Evolutionary conservation across 495 filamentous ascomycete genomes (phyloP).

Genomic region (Terfezia claveryi): DNA sequence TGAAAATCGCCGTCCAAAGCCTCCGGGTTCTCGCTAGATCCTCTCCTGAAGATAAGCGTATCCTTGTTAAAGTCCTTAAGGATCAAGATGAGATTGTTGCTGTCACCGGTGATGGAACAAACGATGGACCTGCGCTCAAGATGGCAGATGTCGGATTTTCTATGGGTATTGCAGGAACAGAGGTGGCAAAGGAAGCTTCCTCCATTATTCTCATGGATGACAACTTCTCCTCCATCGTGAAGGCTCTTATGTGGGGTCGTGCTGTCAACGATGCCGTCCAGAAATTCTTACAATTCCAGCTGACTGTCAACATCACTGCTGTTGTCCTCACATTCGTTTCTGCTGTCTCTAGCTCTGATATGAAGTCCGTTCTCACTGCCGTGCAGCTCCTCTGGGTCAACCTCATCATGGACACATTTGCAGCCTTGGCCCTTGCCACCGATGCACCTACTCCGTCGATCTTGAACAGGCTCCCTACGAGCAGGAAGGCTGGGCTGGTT

Average conservation of each 20-base stretch:
- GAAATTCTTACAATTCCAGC: constrained; percentile 79
- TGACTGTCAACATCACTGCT: constrained; percentile 79
- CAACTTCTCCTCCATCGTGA: constrained; percentile 74
- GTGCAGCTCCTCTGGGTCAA: constrained; percentile 87
- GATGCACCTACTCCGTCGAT: constrained; percentile 63
- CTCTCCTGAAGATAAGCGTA: constrained; percentile 70
- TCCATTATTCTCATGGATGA: constrained; percentile 84
- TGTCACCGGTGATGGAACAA: constrained; percentile 76
- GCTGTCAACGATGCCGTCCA: constrained; percentile 79
- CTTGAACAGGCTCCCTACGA: constrained; percentile 60
- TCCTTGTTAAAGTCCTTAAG: constrained; percentile 53
- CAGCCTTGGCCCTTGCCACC: constrained; percentile 65
- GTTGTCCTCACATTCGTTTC: constrained; percentile 67
- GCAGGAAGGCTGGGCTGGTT: constrained; percentile 54
- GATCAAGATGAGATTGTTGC: constrained; percentile 59
- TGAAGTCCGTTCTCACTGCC: constrained; percentile 54
- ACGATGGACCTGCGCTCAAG: constrained; percentile 70
- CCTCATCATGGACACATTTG: constrained; percentile 84
- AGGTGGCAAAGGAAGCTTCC: constrained; percentile 85
- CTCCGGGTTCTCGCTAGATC: constrained; percentile 73
- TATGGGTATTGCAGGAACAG: constrained; percentile 78
- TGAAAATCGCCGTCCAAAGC: constrained; percentile 48
- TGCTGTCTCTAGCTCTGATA: constrained; percentile 43
- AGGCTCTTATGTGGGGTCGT: constrained; percentile 74
- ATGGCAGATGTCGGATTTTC: constrained; percentile 79